Evolutionary conservation across 2,329 filamentous ascomycete genomes (phyloP).

Genomic region (Biscogniauxia sp.): DNA sequence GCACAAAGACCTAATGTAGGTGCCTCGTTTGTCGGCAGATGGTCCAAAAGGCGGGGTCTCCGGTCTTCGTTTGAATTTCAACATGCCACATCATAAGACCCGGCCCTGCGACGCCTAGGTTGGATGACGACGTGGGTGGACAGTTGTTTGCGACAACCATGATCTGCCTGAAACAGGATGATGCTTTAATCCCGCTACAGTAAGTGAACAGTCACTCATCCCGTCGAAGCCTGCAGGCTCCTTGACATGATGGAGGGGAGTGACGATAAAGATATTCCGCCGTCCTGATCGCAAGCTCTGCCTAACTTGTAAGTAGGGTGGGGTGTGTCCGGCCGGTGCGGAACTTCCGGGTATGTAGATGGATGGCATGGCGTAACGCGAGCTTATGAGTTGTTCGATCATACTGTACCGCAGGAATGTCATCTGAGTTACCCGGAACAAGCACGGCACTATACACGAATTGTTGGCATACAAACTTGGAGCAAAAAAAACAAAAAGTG

Average conservation of each 20-base stretch:
- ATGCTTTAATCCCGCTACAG: conserved; percentile 15
- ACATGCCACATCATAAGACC: conserved; percentile 21
- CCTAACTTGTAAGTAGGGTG: conserved; percentile 17
- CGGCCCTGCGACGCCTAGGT: conserved; percentile 15
- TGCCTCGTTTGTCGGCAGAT: conserved; percentile 22
- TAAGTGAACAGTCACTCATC: conserved; percentile 14
- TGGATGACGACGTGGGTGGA: conserved; percentile 18
- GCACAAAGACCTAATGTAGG: not conserved
- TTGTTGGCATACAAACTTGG: conserved; percentile 11
- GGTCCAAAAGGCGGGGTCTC: conserved; percentile 19
- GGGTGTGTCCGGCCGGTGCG: conserved; percentile 16
- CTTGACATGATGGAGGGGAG: conserved; percentile 24
- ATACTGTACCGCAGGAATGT: conserved; percentile 8
- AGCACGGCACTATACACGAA: conserved; percentile 19
- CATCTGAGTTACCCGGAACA: conserved; percentile 14
- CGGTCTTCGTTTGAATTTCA: conserved; percentile 15
- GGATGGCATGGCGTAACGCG: conserved; percentile 10
- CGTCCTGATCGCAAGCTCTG: conserved; percentile 14
- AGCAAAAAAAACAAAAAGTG: not conserved
- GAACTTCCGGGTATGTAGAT: conserved; percentile 15
- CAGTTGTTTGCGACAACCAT: conserved; percentile 15
- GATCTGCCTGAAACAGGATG: conserved; percentile 26
- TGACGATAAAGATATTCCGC: conserved; percentile 20
- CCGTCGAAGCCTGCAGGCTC: conserved; percentile 19
- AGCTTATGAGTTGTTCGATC: conserved; percentile 13